Evolutionary conservation across 1,284 basidiomycete genomes (phyloP).

Genomic region (Earliella scabrosa): DNA sequence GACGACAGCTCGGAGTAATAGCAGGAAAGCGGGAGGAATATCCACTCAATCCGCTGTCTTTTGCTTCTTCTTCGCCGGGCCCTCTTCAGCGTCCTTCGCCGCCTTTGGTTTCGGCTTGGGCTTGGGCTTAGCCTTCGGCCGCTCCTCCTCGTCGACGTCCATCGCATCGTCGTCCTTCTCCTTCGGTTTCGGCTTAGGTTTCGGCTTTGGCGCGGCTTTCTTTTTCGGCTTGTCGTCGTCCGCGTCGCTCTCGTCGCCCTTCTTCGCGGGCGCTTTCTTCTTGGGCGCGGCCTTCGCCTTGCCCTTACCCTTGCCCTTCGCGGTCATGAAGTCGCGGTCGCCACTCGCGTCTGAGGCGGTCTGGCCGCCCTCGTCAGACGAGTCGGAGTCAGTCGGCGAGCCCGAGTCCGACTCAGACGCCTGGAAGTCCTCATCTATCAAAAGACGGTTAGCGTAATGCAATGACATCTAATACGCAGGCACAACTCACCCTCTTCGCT

Average conservation of each 20-base stretch:
- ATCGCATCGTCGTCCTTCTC: slow-evolving; percentile 39
- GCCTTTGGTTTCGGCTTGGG: slow-evolving; percentile 49
- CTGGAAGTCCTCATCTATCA: slow-evolving; percentile 86
- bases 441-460: not conserved
- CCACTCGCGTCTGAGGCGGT: slow-evolving; percentile 85
- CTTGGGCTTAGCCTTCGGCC: slow-evolving; percentile 48
- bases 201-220: slow-evolving; percentile 37
- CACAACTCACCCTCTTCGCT: slow-evolving; percentile 75
- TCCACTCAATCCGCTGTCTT: slow-evolving; percentile 45
- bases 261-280: slow-evolving; percentile 43
- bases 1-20: too few relatives aligned
- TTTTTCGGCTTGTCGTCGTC: slow-evolving; percentile 43
- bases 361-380: slow-evolving; percentile 70
- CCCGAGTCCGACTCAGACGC: slow-evolving; percentile 85
- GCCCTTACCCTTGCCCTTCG: slow-evolving; percentile 46
- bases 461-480: too few relatives aligned
- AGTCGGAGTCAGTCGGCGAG: slow-evolving; percentile 80
- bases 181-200: slow-evolving; percentile 51
- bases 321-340: slow-evolving; percentile 61
- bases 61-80: slow-evolving; percentile 73
- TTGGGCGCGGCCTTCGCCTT: slow-evolving; percentile 44
- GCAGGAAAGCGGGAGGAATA: not conserved
- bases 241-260: slow-evolving; percentile 39
- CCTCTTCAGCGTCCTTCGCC: slow-evolving; percentile 51
- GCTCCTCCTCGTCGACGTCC: slow-evolving; percentile 46